Evolutionary conservation across 2,329 filamentous ascomycete species (phyloP).

Genomic region (Colletotrichum kahawae): DNA sequence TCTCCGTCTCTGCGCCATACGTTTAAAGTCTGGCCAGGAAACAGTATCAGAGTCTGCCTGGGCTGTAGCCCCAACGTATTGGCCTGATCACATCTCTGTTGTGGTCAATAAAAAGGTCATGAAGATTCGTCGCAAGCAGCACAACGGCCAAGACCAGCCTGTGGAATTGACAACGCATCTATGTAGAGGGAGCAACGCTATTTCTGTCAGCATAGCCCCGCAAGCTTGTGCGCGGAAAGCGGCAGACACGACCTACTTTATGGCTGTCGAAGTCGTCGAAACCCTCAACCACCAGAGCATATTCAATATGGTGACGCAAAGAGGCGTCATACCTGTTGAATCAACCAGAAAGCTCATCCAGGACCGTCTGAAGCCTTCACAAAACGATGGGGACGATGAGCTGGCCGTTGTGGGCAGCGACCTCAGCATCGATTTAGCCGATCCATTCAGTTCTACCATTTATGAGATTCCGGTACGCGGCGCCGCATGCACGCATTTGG

Average conservation of each 20-base stretch:
- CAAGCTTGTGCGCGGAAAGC: constrained; percentile 21
- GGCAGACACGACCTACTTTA: constrained; percentile 50
- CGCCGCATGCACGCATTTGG: constrained; percentile 72
- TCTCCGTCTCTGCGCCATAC: constrained; percentile 64
- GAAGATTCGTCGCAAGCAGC: constrained; percentile 66
- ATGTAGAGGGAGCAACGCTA: constrained; percentile 61
- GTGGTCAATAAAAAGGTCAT: constrained; percentile 68
- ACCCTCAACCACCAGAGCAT: constrained; percentile 53
- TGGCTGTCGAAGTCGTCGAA: constrained; percentile 75
- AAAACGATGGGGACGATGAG: constrained; percentile 60
- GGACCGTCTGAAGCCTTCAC: constrained; percentile 40
- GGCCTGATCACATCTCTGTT: constrained; percentile 75
- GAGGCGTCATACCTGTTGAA: constrained; percentile 44
- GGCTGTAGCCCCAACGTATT: constrained; percentile 67
- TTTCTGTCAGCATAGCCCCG: constrained; percentile 57
- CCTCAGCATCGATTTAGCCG: constrained; percentile 67
- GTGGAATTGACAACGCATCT: constrained; percentile 73
- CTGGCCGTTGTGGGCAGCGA: constrained; percentile 62
- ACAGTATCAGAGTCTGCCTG: constrained; percentile 57
- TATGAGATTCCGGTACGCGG: constrained; percentile 77
- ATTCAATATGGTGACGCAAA: constrained; percentile 40
- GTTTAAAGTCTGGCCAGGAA: constrained; percentile 8
- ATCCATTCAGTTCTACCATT: constrained; percentile 69
- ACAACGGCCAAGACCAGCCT: constrained; percentile 78
- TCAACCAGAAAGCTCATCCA: constrained; percentile 64